phyloP scores from a whole-genome alignment of 148 eudicot genomes.

The Nyssa sinensis region DNA sequence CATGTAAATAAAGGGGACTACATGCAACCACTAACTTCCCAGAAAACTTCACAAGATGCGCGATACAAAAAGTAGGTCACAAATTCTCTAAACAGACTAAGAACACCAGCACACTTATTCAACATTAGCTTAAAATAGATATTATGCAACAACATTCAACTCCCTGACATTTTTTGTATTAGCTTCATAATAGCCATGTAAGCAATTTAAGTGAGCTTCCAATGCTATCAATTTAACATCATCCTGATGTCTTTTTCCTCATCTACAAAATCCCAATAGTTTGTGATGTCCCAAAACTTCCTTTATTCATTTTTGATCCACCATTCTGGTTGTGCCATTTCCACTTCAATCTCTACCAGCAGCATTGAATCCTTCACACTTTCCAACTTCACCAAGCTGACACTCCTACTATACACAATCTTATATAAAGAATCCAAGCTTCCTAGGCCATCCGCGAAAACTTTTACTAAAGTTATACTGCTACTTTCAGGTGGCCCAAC shows the following conservation, averaged over 20 bases:
- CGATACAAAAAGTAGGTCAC: no score
- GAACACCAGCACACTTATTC: no score
- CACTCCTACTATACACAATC: not conserved
- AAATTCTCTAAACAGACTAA: no score
- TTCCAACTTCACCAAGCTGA: not conserved
- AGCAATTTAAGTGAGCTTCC: not conserved
- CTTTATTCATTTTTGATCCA: not conserved
- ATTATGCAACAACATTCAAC: no score
- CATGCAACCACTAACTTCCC: no score
- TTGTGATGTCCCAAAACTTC: no score
- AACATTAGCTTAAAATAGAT: no score
- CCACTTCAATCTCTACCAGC: not conserved
- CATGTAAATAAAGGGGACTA: no score
- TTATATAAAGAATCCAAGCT: not conserved
- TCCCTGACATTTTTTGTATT: not conserved
- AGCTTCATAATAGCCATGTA: not conserved
- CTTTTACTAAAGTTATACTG: not conserved
- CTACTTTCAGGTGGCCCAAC: not conserved
- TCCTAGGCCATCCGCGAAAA: not conserved
- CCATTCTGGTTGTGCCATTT: not conserved
- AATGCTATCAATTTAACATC: not conserved
- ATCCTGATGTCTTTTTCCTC: not conserved
- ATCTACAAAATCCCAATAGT: no score
- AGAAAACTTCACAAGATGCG: no score
- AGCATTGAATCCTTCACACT: not conserved